A percentile compares a stretch with the other conserved stretches of the same genome.
Evolutionary conservation across 345 rosid species (phyloP).

Genomic region (Lumnitzera littorea): DNA sequence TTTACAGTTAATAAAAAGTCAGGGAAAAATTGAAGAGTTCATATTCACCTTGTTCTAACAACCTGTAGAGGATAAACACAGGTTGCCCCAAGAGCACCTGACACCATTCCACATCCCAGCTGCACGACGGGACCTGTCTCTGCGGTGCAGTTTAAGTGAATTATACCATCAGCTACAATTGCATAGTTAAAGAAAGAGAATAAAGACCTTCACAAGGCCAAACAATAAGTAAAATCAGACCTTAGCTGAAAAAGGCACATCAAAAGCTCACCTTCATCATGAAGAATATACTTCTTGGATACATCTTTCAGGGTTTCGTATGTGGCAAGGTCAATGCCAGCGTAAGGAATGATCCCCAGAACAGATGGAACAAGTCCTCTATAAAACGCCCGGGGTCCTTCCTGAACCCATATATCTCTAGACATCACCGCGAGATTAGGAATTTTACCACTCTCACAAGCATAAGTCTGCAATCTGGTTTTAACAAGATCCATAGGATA

Average conservation of each 20-base stretch:
- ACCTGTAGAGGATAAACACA: slow-evolving; percentile 96
- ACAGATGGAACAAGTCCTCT: slow-evolving; percentile 83
- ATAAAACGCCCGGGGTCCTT: slow-evolving; percentile 84
- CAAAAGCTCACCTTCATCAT: slow-evolving; percentile 44
- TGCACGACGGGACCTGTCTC: slow-evolving; percentile 88
- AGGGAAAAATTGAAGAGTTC: background rate
- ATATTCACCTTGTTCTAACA: slow-evolving; percentile 73
- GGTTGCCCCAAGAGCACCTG: slow-evolving; percentile 89
- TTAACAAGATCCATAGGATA: slow-evolving; percentile 92
- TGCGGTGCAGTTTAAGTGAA: slow-evolving; percentile 8
- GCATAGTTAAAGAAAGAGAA: background rate
- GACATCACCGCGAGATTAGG: slow-evolving; percentile 52
- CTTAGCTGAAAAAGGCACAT: background rate
- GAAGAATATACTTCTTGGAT: slow-evolving; percentile 68
- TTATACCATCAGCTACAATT: background rate
- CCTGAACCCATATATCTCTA: slow-evolving; percentile 68
- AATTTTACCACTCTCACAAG: slow-evolving; percentile 51
- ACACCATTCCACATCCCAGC: slow-evolving; percentile 81
- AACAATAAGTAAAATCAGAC: background rate
- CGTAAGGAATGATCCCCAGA: slow-evolving; percentile 88
- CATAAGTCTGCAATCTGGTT: slow-evolving; percentile 78
- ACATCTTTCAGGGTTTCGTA: slow-evolving; percentile 80
- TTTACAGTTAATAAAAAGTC: background rate
- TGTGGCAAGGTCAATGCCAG: slow-evolving; percentile 93
- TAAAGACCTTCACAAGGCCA: slow-evolving; percentile 2